These are phyloP conservation scores for Calonectria pseudoturangicola DNA, from an alignment of 2,329 filamentous ascomycete genomes.

Conservation along the genomic window DNA sequence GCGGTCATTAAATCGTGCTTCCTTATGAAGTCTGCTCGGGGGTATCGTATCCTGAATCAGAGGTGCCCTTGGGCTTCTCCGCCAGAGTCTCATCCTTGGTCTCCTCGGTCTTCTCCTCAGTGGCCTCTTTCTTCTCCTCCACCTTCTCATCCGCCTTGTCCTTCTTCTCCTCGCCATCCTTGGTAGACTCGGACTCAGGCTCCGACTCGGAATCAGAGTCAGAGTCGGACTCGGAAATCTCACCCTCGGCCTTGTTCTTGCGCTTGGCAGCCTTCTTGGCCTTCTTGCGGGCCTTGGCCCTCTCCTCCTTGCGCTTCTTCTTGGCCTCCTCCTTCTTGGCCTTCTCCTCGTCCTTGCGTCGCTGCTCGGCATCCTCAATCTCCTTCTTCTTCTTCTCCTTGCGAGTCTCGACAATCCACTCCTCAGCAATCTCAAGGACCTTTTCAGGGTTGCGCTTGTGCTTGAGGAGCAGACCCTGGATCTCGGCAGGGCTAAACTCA, in stretches of 20 bases:
- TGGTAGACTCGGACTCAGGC: constrained; percentile 49
- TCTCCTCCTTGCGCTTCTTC: constrained; percentile 54
- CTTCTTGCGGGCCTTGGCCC: constrained; percentile 51
- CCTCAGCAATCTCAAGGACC: constrained; percentile 67
- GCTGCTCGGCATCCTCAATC: constrained; percentile 64
- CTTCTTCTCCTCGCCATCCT: constrained; percentile 35
- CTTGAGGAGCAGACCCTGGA: constrained; percentile 75
- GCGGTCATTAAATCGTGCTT: constrained; percentile 34
- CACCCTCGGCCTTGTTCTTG: constrained; percentile 48
- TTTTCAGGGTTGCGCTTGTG: constrained; percentile 71
- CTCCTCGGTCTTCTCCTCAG: constrained; percentile 35
- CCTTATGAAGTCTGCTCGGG: constrained; percentile 48
- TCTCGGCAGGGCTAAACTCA: constrained; percentile 76
- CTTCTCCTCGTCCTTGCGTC: constrained; percentile 61
- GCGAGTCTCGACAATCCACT: constrained; percentile 70
- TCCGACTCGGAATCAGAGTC: constrained; percentile 50
- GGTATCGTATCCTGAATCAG: constrained; percentile 60
- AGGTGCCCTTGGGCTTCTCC: constrained; percentile 55
- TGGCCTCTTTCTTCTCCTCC: constrained; percentile 33
- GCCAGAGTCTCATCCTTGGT: constrained; percentile 20
- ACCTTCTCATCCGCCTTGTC: constrained; percentile 26
- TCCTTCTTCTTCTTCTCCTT: constrained; percentile 69
- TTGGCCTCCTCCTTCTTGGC: constrained; percentile 56
- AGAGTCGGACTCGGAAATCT: constrained; percentile 49
- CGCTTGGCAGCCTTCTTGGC: constrained; percentile 54